Base-by-base conservation (phyloP, 2,329 filamentous ascomycete species). In the Purpureocillium takamizusanense region DNA sequence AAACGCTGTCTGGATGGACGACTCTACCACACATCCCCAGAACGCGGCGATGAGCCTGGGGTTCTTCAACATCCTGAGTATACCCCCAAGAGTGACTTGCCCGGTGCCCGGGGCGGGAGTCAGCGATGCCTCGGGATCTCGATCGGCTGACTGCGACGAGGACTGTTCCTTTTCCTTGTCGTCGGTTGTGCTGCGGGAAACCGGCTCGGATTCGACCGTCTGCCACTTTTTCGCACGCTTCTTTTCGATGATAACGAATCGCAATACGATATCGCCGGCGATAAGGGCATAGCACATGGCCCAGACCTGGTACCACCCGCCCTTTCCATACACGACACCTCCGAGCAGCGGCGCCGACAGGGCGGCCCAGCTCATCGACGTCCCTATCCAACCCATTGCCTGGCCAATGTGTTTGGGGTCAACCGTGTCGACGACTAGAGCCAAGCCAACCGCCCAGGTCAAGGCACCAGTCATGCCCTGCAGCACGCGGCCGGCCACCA, bases 391-490 rank as follows among this genome's bases (percentile, higher is more conserved):
- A 3, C 59, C 58, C 42, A 52, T 57, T 13, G 56, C 55, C 33
- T 46, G 49, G 11, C 58, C 58, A 13, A 61, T 39, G 18, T 55
- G 50, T 6, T 51, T 53, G 8, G 42, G 45, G 25, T 58, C 51
- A 7, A 59, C 56, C 4, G 54, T 54, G 33, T 61, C 58, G 17
- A 60, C 53, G 35, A 61, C 53, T 7, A 61, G 52, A 9, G 58
- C 57, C 18, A 61, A 47, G 4, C 58, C 58, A 17, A 61, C 58
- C 13, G 56, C 60, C 58, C 58, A 61, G 6, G 56, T 61, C 16
- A 61, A 41, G 21, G 55, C 51, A 5, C 54, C 54, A 3, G 58
- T 56, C 35, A 56, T 42, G 30, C 58, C 58, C 38, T 61, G 58
- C 12, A 61, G 42, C 17, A 51, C 47, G 29, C 58, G 51, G 8